Conservation (phyloP, 306 rosid species). For the Malus orientalis region DNA sequence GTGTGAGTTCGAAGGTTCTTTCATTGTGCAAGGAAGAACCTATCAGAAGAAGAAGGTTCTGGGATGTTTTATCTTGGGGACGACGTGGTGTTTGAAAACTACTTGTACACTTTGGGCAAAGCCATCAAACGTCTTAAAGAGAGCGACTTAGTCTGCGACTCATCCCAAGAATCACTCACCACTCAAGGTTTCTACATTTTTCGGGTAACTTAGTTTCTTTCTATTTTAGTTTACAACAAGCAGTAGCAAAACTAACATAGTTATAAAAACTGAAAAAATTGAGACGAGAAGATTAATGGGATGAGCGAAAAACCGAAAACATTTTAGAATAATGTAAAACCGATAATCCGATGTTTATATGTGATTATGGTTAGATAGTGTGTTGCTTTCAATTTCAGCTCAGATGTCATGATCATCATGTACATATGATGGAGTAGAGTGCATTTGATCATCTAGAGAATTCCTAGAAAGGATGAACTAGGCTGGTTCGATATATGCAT, state of each 20-base stretch:
- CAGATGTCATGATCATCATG: conserved; percentile 5
- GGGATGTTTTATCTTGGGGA: no score
- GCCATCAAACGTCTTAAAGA: no score
- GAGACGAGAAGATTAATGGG: not conserved
- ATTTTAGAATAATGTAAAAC: not conserved
- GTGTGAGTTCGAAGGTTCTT: no score
- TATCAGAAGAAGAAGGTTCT: no score
- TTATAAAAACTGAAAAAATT: not conserved
- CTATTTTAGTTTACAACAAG: no score
- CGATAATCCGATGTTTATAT: not conserved
- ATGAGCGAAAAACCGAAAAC: not conserved
- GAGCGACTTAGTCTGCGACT: no score
- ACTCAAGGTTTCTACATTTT: no score
- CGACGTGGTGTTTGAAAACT: no score
- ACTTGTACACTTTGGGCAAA: no score
- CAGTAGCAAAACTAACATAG: not conserved
- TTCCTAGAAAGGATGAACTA: not conserved
- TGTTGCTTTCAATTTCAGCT: not conserved
- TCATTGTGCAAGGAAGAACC: no score
- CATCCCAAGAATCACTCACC: no score
- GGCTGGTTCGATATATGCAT: not conserved
- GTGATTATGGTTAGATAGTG: not conserved
- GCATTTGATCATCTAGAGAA: not conserved
- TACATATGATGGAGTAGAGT: not conserved
- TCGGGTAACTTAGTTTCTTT: no score